Evolutionary conservation across 1,284 basidiomycete species (phyloP).

Genomic region (Heterobasidion irregulare): DNA sequence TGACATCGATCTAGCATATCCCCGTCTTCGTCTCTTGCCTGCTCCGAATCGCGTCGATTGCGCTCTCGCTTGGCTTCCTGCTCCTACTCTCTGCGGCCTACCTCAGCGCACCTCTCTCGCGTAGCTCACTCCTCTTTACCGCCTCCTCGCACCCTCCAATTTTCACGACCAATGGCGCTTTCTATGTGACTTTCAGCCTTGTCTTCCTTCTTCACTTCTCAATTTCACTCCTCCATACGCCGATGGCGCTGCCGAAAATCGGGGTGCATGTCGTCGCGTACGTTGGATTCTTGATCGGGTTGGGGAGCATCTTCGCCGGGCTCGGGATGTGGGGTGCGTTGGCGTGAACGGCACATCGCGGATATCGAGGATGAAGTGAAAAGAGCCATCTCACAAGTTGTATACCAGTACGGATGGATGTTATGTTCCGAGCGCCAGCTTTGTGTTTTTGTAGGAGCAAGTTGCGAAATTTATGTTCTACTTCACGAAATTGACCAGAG

Average conservation of each 20-base stretch:
- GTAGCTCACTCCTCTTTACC: conserved; percentile 8
- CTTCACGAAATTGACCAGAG: no score
- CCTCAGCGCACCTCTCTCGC: conserved; percentile 30
- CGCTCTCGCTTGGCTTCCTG: conserved; percentile 58
- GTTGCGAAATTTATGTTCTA: no score
- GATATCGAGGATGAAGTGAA: no score
- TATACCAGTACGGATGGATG: neutral
- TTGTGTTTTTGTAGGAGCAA: no score
- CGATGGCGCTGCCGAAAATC: conserved; percentile 51
- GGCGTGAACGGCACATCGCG: conserved; percentile 23
- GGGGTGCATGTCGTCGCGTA: conserved; percentile 68
- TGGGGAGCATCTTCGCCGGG: conserved; percentile 60
- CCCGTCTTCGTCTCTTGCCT: conserved; percentile 70
- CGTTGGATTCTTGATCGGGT: conserved; percentile 48
- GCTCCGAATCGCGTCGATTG: conserved; percentile 61
- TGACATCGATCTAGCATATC: conserved; percentile 38
- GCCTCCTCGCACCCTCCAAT: conserved; percentile 8
- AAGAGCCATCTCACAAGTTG: neutral
- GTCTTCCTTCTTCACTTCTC: conserved; percentile 40
- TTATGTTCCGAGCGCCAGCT: neutral
- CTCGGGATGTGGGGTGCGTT: conserved; percentile 60
- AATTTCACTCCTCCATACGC: conserved; percentile 51
- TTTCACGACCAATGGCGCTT: conserved; percentile 22
- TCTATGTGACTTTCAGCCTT: conserved; percentile 37
- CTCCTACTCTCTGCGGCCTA: conserved; percentile 59